Conservation (phyloP, 2,329 filamentous ascomycete species). For the Lasiodiplodia theobromae region DNA sequence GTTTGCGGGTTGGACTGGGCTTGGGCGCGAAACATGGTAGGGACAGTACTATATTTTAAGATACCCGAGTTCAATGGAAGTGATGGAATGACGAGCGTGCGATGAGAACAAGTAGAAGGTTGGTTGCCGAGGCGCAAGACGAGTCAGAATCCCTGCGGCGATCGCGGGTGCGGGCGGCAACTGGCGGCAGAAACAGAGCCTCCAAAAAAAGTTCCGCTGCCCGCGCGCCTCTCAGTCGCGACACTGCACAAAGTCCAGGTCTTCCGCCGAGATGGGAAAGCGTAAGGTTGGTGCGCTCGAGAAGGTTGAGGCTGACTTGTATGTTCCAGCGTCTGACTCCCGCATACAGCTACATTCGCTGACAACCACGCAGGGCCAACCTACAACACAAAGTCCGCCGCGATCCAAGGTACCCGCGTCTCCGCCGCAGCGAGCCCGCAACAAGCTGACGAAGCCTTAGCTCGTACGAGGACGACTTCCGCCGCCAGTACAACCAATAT, state of each 20-base stretch:
- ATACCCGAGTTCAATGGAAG: not conserved
- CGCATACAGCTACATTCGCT: not conserved
- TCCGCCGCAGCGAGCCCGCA: not conserved
- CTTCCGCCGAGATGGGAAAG: slow-evolving; percentile 70
- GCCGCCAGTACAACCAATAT: slow-evolving; percentile 89
- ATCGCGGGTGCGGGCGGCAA: slow-evolving; percentile 14
- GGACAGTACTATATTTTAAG: not conserved
- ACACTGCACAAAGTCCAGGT: not conserved
- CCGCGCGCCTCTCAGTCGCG: not conserved
- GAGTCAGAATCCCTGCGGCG: slow-evolving; percentile 12
- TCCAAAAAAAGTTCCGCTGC: slow-evolving; percentile 15
- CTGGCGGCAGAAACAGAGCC: slow-evolving; percentile 5
- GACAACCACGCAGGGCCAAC: slow-evolving; percentile 65
- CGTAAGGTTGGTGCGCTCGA: slow-evolving; percentile 90
- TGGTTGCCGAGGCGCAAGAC: not conserved
- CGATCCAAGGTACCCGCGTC: slow-evolving; percentile 73
- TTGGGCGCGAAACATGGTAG: slow-evolving; percentile 2
- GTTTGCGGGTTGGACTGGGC: slow-evolving; percentile 29
- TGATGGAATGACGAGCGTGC: not conserved
- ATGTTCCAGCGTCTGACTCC: slow-evolving; percentile 29
- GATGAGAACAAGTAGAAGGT: not conserved
- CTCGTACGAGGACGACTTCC: slow-evolving; percentile 89
- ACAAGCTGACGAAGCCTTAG: slow-evolving; percentile 48
- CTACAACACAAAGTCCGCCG: slow-evolving; percentile 90
- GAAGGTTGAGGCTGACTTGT: slow-evolving; percentile 92